Conservation (phyloP, 1,284 basidiomycete genomes). For the Fomitopsis pinicola region DNA sequence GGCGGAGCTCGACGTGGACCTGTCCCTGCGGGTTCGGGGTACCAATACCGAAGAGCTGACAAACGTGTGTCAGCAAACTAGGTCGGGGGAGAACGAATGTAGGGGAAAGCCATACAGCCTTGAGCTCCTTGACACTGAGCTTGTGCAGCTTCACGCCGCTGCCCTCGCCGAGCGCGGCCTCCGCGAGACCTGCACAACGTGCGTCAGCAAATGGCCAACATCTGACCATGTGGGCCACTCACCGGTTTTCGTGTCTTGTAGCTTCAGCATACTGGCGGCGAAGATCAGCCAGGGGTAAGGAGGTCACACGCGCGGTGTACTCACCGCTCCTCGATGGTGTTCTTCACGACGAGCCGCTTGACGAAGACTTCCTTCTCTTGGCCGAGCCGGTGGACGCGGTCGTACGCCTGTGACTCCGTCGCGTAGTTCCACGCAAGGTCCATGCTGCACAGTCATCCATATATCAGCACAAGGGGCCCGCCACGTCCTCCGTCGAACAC, state of each 20-base stretch:
- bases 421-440: constrained; percentile 73
- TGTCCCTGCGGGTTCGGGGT: not conserved
- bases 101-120: constrained; percentile 31
- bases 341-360: constrained; percentile 59
- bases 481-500: not conserved
- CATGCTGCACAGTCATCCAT: constrained; percentile 37
- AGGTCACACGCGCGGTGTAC: constrained; percentile 6
- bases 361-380: constrained; percentile 67
- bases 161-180: constrained; percentile 66
- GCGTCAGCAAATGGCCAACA: not conserved
- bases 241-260: constrained; percentile 65
- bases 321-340: constrained; percentile 71
- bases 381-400: constrained; percentile 65
- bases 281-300: not conserved
- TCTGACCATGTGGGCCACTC: constrained; percentile 6
- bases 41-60: constrained; percentile 16
- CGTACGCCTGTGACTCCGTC: constrained; percentile 60
- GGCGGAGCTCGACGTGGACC: not conserved
- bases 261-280: constrained; percentile 46
- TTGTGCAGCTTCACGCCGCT: constrained; percentile 52
- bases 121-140: constrained; percentile 60
- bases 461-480: not conserved
- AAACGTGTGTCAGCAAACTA: not conserved
- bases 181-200: constrained; percentile 43
- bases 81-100: not conserved